Base-by-base conservation (phyloP, 176 grass and related monocot genomes). In the Oryza punctata region DNA sequence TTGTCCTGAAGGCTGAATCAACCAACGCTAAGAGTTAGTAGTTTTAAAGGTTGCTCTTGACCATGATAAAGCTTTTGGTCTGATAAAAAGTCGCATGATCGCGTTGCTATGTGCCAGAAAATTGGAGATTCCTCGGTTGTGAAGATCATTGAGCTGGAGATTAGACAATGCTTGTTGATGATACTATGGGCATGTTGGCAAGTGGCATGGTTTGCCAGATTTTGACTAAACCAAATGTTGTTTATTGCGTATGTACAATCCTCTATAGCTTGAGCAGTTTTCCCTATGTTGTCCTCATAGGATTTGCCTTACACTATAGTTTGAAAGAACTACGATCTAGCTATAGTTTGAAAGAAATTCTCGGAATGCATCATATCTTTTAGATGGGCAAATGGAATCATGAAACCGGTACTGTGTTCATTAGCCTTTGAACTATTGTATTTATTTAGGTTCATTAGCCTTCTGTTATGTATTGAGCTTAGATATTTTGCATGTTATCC, bases 111-210 rank as follows among this genome's bases (percentile, higher is more conserved):
- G 37, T 99, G 93, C 89, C 96, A 96, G 83, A 96, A 96, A 64
- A 89, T 94, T 29, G 96, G 93, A 33, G 96, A 96, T 87, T 81
- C 93, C 49, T 96, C 93, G 11, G 89, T 96, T 29, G 91, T 94
- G 83, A 99, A 99, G 88, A 96, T 99, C 52, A 96, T 96, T 75
- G 93, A 99, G 75, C 72, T 99, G 81, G 89, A 99, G 96, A 94
- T 78, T 99, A 90, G 83, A 65, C 76, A 21, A 6, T 61, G 69
- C 66, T 80, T 57, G 50, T 57, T 21, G 19, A 57, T 65, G 59
- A 88, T 63, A 24, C 85, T 75, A 18, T 66, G 67, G 66, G 2
- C 52, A 57, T 61, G 19, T 18, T 66, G 66, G 37, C 72, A 38
- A 71, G 61, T 66, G 66, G 46, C 72, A 38, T 78, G 61, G 57